These are phyloP conservation scores for Agaricus sinodeliciosus DNA, from an alignment of 768 basidiomycete genomes.

Conservation along the genomic window DNA sequence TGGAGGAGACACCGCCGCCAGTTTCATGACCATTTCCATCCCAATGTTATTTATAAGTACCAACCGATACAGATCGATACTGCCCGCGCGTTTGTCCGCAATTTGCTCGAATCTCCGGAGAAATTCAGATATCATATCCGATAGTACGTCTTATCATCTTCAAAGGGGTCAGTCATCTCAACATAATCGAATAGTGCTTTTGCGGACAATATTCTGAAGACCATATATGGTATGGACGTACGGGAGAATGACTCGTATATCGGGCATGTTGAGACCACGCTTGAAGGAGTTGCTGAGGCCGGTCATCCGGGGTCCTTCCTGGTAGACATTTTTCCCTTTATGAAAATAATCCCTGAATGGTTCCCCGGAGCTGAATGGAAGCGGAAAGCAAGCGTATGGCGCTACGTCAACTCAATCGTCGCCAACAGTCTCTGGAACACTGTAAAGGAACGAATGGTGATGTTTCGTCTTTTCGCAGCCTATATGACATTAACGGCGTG, in stretches of 20 bases:
- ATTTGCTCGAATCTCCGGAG: constrained; percentile 5
- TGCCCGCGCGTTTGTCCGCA: background rate
- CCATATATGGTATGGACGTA: constrained; percentile 29
- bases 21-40: constrained; percentile 10
- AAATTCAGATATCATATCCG: constrained; percentile 30
- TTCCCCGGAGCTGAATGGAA: constrained; percentile 34
- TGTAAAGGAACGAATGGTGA: constrained; percentile 24
- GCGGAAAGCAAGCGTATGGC: constrained; percentile 25
- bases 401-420: constrained; percentile 21
- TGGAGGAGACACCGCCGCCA: constrained; percentile 10
- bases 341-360: constrained; percentile 32
- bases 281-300: constrained; percentile 21
- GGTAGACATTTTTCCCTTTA: constrained; percentile 25
- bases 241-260: constrained; percentile 28
- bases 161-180: background rate
- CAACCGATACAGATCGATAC: constrained; percentile 3
- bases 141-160: constrained; percentile 23
- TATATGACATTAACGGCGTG: background rate
- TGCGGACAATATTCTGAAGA: constrained; percentile 21
- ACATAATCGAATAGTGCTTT: constrained; percentile 23
- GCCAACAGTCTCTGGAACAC: constrained; percentile 8
- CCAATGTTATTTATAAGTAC: constrained; percentile 1
- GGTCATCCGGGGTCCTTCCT: constrained; percentile 26
- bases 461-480: background rate
- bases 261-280: constrained; percentile 20